Conservation (phyloP, 2,329 filamentous ascomycete species). For the Beauveria varroae region DNA sequence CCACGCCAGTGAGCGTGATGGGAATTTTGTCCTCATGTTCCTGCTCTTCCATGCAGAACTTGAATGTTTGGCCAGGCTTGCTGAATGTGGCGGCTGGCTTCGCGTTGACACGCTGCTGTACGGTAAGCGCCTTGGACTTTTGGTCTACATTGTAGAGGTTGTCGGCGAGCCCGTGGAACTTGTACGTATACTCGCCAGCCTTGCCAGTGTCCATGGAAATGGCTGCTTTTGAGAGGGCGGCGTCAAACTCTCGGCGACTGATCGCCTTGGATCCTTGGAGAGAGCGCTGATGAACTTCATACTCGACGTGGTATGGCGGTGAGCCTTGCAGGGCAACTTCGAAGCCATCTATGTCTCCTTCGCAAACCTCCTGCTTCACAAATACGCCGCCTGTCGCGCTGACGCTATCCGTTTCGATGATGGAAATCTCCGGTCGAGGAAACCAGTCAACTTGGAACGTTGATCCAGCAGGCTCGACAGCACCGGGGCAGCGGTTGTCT, state of each 20-base stretch:
- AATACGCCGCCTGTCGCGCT: constrained; percentile 47
- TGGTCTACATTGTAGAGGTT: constrained; percentile 73
- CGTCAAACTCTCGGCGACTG: constrained; percentile 65
- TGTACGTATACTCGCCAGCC: constrained; percentile 78
- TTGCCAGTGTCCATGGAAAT: constrained; percentile 81
- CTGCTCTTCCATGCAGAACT: constrained; percentile 83
- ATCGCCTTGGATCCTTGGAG: constrained; percentile 57
- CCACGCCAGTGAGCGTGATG: constrained; percentile 70
- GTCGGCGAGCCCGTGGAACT: constrained; percentile 75
- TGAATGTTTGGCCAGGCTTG: constrained; percentile 87
- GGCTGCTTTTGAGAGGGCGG: constrained; percentile 66
- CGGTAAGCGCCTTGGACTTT: constrained; percentile 56
- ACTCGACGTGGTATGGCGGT: constrained; percentile 76
- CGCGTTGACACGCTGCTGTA: constrained; percentile 79
- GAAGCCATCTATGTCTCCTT: constrained; percentile 86
- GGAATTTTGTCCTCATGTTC: constrained; percentile 81
- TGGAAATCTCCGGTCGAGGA: constrained; percentile 62
- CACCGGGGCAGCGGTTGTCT: constrained; percentile 76
- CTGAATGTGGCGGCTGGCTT: constrained; percentile 76
- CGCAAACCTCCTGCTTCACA: constrained; percentile 77
- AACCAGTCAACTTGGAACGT: constrained; percentile 81
- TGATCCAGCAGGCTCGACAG: constrained; percentile 65
- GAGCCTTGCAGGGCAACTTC: constrained; percentile 72
- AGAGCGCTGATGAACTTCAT: constrained; percentile 68
- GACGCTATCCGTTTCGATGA: constrained; percentile 59